Conservation (phyloP, 768 basidiomycete genomes). For the Leucogyrophana mollusca region DNA sequence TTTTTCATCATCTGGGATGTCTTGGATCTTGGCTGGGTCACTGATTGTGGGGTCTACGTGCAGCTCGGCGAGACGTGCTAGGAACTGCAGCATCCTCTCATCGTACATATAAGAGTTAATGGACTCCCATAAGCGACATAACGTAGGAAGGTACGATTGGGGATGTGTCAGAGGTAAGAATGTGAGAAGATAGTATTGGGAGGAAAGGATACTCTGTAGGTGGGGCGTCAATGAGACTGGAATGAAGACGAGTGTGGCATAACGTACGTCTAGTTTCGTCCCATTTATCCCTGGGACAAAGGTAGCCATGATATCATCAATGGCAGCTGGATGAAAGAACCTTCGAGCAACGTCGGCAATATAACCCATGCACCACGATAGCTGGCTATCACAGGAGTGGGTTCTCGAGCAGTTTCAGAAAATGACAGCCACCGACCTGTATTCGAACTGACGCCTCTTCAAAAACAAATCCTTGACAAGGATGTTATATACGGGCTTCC, state of each 20-base stretch:
- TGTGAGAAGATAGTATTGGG: conserved; percentile 82
- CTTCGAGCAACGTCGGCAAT: conserved; percentile 66
- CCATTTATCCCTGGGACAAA: conserved; percentile 81
- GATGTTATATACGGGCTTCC: conserved; percentile 75
- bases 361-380: conserved; percentile 77
- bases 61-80: conserved; percentile 73
- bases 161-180: conserved; percentile 87
- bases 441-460: conserved; percentile 72
- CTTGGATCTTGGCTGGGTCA: conserved; percentile 65
- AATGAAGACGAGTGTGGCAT: too few relatives aligned
- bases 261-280: conserved; percentile 66
- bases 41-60: conserved; percentile 69
- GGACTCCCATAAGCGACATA: conserved; percentile 86
- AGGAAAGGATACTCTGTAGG: conserved; percentile 64
- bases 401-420: neutral
- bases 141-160: conserved; percentile 78
- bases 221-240: too few relatives aligned
- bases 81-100: conserved; percentile 85
- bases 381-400: conserved; percentile 43
- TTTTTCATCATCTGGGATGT: conserved; percentile 61
- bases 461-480: conserved; percentile 77
- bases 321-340: conserved; percentile 88
- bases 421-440: conserved; percentile 49
- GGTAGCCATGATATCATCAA: conserved; percentile 83
- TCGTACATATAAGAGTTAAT: conserved; percentile 89